Percentiles rank a stretch among this genome's conserved stretches.
These are phyloP conservation scores for Colletotrichum karsti DNA, from an alignment of 2,329 filamentous ascomycete species.

Conservation along the genomic window DNA sequence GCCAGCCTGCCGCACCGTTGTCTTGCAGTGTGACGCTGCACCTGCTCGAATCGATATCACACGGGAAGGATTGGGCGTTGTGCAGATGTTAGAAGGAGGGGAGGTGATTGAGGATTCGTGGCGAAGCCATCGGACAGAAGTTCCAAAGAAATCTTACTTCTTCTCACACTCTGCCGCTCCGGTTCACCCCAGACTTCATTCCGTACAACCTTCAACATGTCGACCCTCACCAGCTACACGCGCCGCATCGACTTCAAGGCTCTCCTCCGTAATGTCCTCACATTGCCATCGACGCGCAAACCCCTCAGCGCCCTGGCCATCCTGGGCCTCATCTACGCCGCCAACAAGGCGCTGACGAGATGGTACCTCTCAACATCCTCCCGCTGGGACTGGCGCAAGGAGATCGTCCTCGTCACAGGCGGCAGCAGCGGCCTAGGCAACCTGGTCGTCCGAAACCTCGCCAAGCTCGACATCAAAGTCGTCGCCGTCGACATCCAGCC, in stretches of 20 bases:
- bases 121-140: too few relatives aligned
- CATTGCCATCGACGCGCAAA: background rate
- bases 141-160: too few relatives aligned
- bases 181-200: too few relatives aligned
- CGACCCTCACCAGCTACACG: background rate
- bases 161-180: too few relatives aligned
- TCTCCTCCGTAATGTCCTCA: background rate
- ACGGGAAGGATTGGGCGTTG: too few relatives aligned
- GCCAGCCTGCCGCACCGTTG: too few relatives aligned
- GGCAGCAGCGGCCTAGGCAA: slow-evolving; percentile 4
- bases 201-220: too few relatives aligned
- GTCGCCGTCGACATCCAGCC: background rate
- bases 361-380: background rate
- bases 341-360: background rate
- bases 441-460: background rate
- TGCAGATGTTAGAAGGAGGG: too few relatives aligned
- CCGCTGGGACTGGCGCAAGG: background rate
- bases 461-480: background rate
- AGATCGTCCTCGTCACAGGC: background rate
- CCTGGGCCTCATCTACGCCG: background rate
- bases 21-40: too few relatives aligned
- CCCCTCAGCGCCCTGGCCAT: background rate
- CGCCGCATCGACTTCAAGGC: background rate
- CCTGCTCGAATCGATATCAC: too few relatives aligned
- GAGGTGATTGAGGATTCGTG: too few relatives aligned